Evolutionary conservation across 305 asterid genomes (phyloP), one percentile per base, ranked within the genome.

Genomic region (Rubia balearica): DNA sequence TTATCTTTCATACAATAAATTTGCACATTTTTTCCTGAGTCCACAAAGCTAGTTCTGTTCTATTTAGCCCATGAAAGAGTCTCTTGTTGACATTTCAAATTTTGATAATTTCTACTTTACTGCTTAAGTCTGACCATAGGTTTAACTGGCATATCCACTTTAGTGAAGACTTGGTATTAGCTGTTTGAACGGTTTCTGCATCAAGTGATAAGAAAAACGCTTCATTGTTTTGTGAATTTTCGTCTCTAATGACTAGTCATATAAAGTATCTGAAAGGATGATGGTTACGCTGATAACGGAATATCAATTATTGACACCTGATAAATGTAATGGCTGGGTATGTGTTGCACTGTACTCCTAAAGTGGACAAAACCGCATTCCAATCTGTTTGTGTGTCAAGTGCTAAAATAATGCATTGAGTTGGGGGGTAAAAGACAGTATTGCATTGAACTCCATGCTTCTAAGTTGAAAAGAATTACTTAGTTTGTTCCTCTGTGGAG

Each of bases 1-100:
- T 59, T 22, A 38, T 68, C 61, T 68, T 76, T 53, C 69, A 33
- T 30, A 1, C 38, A 6, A 61, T 61, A 19, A 33, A 16, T 62
- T 16, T 27, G 17, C 9, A 6, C 12, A 40, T 41, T 63, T 7
- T 38, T 63, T 6, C 16, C 68, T 40, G 22, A 63, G 42, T 36
- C 38, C 13, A 45, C 6, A 33, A 4, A 61, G 30, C 40, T 61
- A 61, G 22, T 61, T 13, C 33, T 61, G 42, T 61, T 33, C 8
- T 27, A 14, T 22, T 33, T 30, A 36, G 67, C 41, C 14, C 22
- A 38, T 30, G 41, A 8, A 57, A 22, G 12, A 22, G 0, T 22
- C 62, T 22, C 36, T 48, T 55, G 36, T 13, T 57, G 62, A 4
- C 36, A 57, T 57, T 57, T 57, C 7, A 22, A 21, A n/a, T 51